Percentiles rank a stretch among this genome's conserved stretches.
These are phyloP conservation scores for Tephrocybe sp. DNA, from an alignment of 768 basidiomycete genomes.

Conservation along the genomic window DNA sequence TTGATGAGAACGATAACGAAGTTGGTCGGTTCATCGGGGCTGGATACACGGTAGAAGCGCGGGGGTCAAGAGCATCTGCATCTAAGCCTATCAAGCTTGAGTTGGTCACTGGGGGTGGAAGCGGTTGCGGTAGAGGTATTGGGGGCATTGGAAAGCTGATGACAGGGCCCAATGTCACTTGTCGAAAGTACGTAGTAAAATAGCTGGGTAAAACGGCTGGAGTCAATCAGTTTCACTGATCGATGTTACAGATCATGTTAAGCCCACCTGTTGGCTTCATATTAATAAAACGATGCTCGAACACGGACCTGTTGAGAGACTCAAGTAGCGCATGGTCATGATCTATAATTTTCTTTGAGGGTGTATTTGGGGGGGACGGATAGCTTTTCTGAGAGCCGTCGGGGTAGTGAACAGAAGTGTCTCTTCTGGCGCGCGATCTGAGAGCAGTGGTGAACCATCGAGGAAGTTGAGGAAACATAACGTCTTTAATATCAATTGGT, in stretches of 20 bases:
- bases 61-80: conserved; percentile 32
- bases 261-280: conserved; percentile 60
- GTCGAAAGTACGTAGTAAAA: conserved; percentile 69
- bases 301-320: conserved; percentile 62
- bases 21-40: conserved; percentile 35
- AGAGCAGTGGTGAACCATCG: conserved; percentile 76
- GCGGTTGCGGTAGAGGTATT: conserved; percentile 58
- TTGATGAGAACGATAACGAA: conserved; percentile 54
- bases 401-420: conserved; percentile 50
- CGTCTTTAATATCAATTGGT: conserved; percentile 40
- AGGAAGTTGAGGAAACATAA: conserved; percentile 72
- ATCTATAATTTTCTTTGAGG: conserved; percentile 29
- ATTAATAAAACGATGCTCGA: conserved; percentile 71
- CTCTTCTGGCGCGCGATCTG: conserved; percentile 46
- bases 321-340: conserved; percentile 75
- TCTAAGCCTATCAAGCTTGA: conserved; percentile 36
- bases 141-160: conserved; percentile 69
- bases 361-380: conserved; percentile 31
- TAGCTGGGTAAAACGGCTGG: conserved; percentile 66
- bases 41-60: conserved; percentile 34
- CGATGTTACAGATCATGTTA: background rate
- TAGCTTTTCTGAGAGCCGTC: conserved; percentile 40
- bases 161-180: conserved; percentile 58
- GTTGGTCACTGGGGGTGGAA: conserved; percentile 43
- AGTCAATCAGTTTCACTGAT: background rate